These are phyloP conservation scores for Sarocladium brachiariae DNA, from an alignment of 2,329 filamentous ascomycete genomes.

Conservation along the genomic window DNA sequence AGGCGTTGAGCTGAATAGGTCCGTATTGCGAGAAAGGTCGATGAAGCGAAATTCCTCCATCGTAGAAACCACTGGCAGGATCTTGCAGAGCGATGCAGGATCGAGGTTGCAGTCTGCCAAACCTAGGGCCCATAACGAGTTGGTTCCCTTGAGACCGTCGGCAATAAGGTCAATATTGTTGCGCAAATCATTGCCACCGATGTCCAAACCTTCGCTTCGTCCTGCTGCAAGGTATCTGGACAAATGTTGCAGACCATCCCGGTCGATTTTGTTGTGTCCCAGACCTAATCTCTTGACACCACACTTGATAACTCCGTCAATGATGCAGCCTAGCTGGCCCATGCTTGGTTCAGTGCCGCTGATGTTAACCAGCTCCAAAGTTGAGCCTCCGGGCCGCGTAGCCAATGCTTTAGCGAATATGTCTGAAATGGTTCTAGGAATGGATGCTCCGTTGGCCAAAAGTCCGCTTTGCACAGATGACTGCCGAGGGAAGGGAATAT, in stretches of 20 bases:
- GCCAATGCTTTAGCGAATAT: slow-evolving; percentile 70
- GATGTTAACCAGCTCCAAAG: slow-evolving; percentile 76
- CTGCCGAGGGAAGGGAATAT: slow-evolving; percentile 65
- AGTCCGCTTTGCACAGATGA: slow-evolving; percentile 21
- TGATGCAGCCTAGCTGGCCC: slow-evolving; percentile 63
- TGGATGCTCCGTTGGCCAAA: slow-evolving; percentile 26
- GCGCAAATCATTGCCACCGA: slow-evolving; percentile 73
- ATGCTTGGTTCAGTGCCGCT: slow-evolving; percentile 70
- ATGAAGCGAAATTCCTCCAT: slow-evolving; percentile 77
- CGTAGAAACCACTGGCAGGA: slow-evolving; percentile 66
- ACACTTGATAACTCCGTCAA: slow-evolving; percentile 76
- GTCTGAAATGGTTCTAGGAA: slow-evolving; percentile 36
- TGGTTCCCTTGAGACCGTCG: slow-evolving; percentile 42
- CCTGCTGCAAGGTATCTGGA: slow-evolving; percentile 68
- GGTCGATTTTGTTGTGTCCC: slow-evolving; percentile 72
- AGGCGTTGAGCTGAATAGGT: slow-evolving; percentile 67
- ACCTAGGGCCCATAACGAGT: slow-evolving; percentile 72
- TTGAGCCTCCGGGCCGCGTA: slow-evolving; percentile 67
- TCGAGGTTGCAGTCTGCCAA: slow-evolving; percentile 79
- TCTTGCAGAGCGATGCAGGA: slow-evolving; percentile 61
- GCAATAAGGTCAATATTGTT: slow-evolving; percentile 49
- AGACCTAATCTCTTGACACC: slow-evolving; percentile 74
- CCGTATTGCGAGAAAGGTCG: slow-evolving; percentile 83
- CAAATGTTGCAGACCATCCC: slow-evolving; percentile 68
- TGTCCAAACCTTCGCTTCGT: slow-evolving; percentile 78